These are phyloP conservation scores for Pseudotsuga menziesii DNA, from an alignment of 75 land plant genomes.

Conservation along the genomic window DNA sequence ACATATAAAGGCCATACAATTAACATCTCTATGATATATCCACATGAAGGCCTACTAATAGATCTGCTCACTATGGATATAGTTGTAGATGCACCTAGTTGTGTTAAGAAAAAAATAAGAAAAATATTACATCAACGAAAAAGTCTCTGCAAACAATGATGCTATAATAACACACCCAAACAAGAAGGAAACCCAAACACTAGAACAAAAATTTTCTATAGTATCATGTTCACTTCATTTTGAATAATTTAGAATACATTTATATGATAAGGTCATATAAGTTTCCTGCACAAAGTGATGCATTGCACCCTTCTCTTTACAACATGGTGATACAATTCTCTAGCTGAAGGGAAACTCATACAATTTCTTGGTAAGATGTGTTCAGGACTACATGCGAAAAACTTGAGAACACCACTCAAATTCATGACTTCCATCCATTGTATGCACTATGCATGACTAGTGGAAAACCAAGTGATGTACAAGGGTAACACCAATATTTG, in stretches of 20 bases:
- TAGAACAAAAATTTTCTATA: background rate
- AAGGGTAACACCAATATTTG: background rate
- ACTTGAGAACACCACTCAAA: background rate
- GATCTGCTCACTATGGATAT: too few relatives aligned
- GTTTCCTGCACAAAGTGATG: background rate
- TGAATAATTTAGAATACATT: background rate
- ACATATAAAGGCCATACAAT: too few relatives aligned
- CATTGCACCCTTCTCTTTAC: conserved; percentile 6
- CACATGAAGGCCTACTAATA: too few relatives aligned
- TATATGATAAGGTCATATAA: background rate
- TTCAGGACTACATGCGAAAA: background rate
- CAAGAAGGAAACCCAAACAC: background rate
- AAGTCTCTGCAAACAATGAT: background rate
- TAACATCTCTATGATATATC: too few relatives aligned
- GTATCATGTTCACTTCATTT: background rate
- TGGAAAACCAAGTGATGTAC: conserved; percentile 6
- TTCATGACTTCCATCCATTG: background rate
- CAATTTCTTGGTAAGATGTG: background rate
- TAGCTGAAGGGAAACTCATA: background rate
- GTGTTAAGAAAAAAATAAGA: background rate
- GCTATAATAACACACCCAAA: background rate
- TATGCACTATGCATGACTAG: background rate
- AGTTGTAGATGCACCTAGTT: background rate
- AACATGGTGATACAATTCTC: background rate
- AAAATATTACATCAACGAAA: background rate